Base-by-base conservation (phyloP, 441 rosid genomes). In the Brassica hybrid region DNA sequence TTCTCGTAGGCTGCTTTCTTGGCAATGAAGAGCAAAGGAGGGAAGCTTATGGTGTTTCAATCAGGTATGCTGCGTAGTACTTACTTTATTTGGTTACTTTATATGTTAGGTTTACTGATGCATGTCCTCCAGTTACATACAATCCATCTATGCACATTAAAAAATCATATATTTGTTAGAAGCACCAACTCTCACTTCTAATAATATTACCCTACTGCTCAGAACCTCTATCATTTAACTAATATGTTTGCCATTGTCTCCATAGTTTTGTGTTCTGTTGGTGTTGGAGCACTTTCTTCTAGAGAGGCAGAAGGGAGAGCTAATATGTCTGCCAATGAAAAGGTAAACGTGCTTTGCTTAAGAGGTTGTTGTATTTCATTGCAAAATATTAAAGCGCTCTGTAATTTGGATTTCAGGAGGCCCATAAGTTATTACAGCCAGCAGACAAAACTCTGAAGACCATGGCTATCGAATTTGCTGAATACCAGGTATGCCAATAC, bases 301-400 rank as follows among this genome's bases (percentile, higher is more conserved):
- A 88, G 98, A 85, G 98, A 94, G 82, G 97, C 95, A 18, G 98
- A 94, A 80, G 97, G 97, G 81, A 89, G 97, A 80, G 91, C 91
- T 79, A 92, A 91, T 61, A 76, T 84, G 75, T 86, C 95, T 76
- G 86, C 95, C 0, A 92, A 88, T 65, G 98, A 94, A 73, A 94
- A 92, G 96, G 98, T 94, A 70, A 60, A 62, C 69, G 3, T 14
- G 48, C 27, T 21, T 9, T 4, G 41, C 61, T 54, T 56, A 25
- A 19, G 45, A 72, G 32, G 25, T 17, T 48, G 5, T 4, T 19
- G 67, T 45, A 57, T 72, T 18, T 48, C 61, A 12, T 72, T 45
- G 34, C 56, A 19, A 65, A 65, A 65, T 38, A 50, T 32, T 63
- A 34, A 73, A 73, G 67, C 34, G 34, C 13, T 48, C 34, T 21